These are phyloP conservation scores for Talaromyces pinophilus DNA, from an alignment of 2,329 filamentous ascomycete genomes.

Conservation along the genomic window DNA sequence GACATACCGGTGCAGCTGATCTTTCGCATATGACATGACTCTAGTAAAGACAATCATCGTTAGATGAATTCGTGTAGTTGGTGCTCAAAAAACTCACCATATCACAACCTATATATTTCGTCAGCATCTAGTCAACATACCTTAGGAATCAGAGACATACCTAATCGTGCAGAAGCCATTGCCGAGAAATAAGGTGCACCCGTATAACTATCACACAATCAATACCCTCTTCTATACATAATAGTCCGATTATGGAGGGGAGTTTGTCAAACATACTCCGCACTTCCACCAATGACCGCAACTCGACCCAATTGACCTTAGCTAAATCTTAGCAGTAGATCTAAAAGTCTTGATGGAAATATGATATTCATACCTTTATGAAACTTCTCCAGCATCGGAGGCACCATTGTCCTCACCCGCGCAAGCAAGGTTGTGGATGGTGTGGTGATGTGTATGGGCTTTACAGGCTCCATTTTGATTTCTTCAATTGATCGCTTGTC, in stretches of 20 bases:
- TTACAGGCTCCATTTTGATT: conserved; percentile 29
- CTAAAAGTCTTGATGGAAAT: too few relatives aligned
- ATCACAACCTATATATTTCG: conserved; percentile 57
- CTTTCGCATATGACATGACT: conserved; percentile 94
- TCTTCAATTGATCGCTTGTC: not conserved
- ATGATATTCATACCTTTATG: conserved; percentile 71
- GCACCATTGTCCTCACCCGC: conserved; percentile 86
- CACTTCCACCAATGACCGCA: conserved; percentile 89
- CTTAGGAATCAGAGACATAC: conserved; percentile 41
- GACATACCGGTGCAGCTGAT: conserved; percentile 64
- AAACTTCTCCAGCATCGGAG: conserved; percentile 91
- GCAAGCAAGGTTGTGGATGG: conserved; percentile 72
- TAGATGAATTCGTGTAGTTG: not conserved
- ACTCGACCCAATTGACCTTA: conserved; percentile 87
- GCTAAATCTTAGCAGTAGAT: conserved; percentile 6
- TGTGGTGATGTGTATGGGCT: conserved; percentile 56
- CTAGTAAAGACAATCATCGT: conserved; percentile 27
- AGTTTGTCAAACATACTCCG: conserved; percentile 57
- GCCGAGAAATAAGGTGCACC: conserved; percentile 97
- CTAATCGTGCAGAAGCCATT: conserved; percentile 89
- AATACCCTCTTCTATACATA: not conserved
- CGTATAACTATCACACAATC: conserved; percentile 63
- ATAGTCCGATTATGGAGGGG: not conserved
- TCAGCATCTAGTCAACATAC: not conserved
- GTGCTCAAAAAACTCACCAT: conserved; percentile 62